phyloP scores from a whole-genome alignment of 495 filamentous ascomycete genomes.

The Talaromyces stipitatus region DNA sequence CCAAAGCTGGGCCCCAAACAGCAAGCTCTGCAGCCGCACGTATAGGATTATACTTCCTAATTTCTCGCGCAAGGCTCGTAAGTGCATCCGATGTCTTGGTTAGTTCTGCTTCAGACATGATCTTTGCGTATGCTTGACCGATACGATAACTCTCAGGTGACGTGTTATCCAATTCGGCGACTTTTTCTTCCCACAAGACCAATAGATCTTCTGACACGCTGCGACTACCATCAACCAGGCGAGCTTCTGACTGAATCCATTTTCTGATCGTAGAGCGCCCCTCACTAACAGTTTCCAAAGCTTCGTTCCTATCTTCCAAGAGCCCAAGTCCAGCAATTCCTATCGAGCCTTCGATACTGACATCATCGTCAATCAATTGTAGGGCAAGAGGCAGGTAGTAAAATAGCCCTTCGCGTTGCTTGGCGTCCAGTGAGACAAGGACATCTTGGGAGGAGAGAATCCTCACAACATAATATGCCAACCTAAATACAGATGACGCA shows the following conservation, averaged over 20 bases:
- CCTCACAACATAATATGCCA: constrained; percentile 57
- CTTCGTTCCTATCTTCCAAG: constrained; percentile 48
- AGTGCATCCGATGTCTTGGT: constrained; percentile 26
- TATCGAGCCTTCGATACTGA: constrained; percentile 50
- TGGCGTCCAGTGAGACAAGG: constrained; percentile 17
- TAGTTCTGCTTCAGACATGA: constrained; percentile 23
- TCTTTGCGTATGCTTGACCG: constrained; percentile 34
- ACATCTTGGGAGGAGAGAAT: constrained; percentile 38
- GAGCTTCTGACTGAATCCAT: constrained; percentile 29
- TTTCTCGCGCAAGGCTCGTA: constrained; percentile 26
- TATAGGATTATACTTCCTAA: constrained; percentile 30
- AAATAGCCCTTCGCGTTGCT: constrained; percentile 31
- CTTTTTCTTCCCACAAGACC: constrained; percentile 26
- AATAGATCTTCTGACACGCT: not conserved
- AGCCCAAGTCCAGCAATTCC: constrained; percentile 41
- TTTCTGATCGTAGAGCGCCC: constrained; percentile 45
- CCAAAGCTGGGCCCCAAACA: constrained; percentile 24
- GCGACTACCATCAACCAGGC: not conserved
- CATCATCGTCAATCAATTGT: constrained; percentile 56
- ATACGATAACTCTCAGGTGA: constrained; percentile 30
- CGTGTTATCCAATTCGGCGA: constrained; percentile 22
- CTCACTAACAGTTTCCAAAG: constrained; percentile 52
- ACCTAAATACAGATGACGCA: constrained; percentile 63
- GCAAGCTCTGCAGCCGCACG: constrained; percentile 33
- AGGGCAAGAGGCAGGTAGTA: constrained; percentile 44